Conservation (phyloP, 371 early-diverging fungal genomes). For the Mortierella sp. region DNA sequence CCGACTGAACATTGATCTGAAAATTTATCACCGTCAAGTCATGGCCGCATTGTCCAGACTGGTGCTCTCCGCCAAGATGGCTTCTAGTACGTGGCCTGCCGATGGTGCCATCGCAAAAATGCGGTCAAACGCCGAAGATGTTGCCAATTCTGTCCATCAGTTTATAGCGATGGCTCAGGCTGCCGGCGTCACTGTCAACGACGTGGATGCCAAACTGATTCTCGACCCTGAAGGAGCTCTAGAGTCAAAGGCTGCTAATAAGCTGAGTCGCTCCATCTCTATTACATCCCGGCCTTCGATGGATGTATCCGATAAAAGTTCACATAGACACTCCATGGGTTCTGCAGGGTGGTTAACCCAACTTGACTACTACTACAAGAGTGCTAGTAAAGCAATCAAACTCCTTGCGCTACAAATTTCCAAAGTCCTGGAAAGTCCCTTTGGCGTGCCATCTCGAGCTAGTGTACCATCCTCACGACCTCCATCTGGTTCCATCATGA, state of each 20-base stretch:
- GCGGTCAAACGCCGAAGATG: conserved; percentile 70
- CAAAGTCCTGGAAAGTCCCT: conserved; percentile 36
- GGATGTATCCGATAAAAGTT: conserved; percentile 10
- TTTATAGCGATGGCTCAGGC: conserved; percentile 83
- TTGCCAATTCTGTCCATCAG: conserved; percentile 76
- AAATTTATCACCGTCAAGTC: conserved; percentile 82
- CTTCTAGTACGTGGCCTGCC: conserved; percentile 84
- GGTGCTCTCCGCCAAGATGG: conserved; percentile 84
- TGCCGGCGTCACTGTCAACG: conserved; percentile 67
- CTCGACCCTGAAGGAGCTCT: conserved; percentile 22
- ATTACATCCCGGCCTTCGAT: conserved; percentile 6
- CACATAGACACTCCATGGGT: conserved; percentile 8
- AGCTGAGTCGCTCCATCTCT: conserved; percentile 15
- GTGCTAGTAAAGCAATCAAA: conserved; percentile 18
- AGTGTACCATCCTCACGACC: background rate
- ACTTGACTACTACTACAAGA: conserved; percentile 47
- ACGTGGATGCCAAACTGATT: conserved; percentile 63
- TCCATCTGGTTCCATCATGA: conserved; percentile 21
- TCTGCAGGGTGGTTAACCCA: conserved; percentile 23
- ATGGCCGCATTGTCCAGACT: conserved; percentile 85
- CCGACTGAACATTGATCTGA: conserved; percentile 71
- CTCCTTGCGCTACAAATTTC: conserved; percentile 25
- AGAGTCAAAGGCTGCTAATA: conserved; percentile 13
- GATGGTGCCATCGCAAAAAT: conserved; percentile 79
- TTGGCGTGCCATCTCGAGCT: background rate